Percentiles rank a stretch among this genome's conserved stretches.
Conservation (phyloP, 1,284 basidiomycete species). For the Trichosporon sp. region DNA sequence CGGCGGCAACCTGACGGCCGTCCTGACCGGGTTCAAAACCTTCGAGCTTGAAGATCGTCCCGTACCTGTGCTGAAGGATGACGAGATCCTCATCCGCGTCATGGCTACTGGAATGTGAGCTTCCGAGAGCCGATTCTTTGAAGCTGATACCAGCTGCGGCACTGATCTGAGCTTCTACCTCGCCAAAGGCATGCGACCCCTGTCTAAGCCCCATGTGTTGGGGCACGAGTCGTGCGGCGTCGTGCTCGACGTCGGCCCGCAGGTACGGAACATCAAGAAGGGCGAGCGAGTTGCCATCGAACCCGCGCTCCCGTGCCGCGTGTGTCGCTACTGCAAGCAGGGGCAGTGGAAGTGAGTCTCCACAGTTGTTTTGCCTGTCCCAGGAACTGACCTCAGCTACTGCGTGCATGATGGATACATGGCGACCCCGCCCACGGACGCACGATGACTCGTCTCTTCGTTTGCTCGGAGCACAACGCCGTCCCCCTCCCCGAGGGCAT, state of each 20-base stretch:
- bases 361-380: not conserved
- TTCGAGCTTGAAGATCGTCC: constrained; percentile 33
- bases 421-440: constrained; percentile 39
- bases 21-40: constrained; percentile 27
- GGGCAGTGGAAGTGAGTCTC: constrained; percentile 31
- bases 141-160: constrained; percentile 29
- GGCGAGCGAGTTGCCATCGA: constrained; percentile 56
- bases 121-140: not conserved
- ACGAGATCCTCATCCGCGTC: constrained; percentile 36
- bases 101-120: constrained; percentile 39
- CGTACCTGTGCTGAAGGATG: constrained; percentile 26
- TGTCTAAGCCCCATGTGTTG: constrained; percentile 47
- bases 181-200: constrained; percentile 48
- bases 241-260: constrained; percentile 39
- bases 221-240: constrained; percentile 54
- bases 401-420: constrained; percentile 32
- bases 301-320: constrained; percentile 51
- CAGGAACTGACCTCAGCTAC: constrained; percentile 22
- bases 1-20: constrained; percentile 26
- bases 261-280: constrained; percentile 37
- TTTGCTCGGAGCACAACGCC: constrained; percentile 26
- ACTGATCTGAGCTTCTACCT: constrained; percentile 37
- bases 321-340: constrained; percentile 48
- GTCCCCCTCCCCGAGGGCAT: constrained; percentile 31
- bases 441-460: constrained; percentile 37